A percentile compares a stretch with the other conserved stretches of the same genome.
These are phyloP conservation scores for Candida mattraensis DNA, from an alignment of 805 yeast species.

Conservation along the genomic window DNA sequence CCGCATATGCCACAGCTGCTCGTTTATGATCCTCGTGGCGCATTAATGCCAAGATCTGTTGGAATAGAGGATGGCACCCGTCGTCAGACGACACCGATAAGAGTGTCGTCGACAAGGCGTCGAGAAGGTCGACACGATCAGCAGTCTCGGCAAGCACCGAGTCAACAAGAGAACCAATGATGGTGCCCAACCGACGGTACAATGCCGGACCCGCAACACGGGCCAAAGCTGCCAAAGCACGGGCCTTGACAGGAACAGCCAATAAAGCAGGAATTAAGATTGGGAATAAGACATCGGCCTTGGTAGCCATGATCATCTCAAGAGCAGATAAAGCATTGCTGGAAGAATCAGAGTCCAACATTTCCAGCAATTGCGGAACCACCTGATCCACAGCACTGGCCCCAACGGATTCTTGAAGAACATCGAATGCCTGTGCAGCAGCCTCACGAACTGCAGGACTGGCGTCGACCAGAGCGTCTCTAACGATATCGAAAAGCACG, in stretches of 20 bases:
- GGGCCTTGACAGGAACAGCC: constrained; percentile 84
- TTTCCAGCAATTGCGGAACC: constrained; percentile 75
- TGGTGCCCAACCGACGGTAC: constrained; percentile 67
- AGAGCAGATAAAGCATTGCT: constrained; percentile 83
- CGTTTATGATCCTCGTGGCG: constrained; percentile 71
- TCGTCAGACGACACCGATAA: constrained; percentile 72
- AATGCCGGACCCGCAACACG: constrained; percentile 86
- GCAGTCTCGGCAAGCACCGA: constrained; percentile 45
- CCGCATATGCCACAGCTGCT: constrained; percentile 61
- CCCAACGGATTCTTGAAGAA: constrained; percentile 79
- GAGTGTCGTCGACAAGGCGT: constrained; percentile 67
- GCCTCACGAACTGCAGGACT: constrained; percentile 78
- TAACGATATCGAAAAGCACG: constrained; percentile 69
- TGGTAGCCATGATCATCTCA: constrained; percentile 87
- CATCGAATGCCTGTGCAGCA: constrained; percentile 90
- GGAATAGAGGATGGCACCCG: constrained; percentile 83
- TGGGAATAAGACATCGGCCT: constrained; percentile 91
- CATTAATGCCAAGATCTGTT: constrained; percentile 71
- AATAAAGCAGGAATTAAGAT: constrained; percentile 83
- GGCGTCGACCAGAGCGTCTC: constrained; percentile 75
- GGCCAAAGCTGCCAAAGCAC: constrained; percentile 82
- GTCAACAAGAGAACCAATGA: constrained; percentile 71
- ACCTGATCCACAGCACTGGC: constrained; percentile 84
- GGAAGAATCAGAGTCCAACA: constrained; percentile 56
- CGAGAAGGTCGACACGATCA: constrained; percentile 40